These are phyloP conservation scores for Aurifilum marmelostoma DNA, from an alignment of 2,329 filamentous ascomycete genomes.

Conservation along the genomic window DNA sequence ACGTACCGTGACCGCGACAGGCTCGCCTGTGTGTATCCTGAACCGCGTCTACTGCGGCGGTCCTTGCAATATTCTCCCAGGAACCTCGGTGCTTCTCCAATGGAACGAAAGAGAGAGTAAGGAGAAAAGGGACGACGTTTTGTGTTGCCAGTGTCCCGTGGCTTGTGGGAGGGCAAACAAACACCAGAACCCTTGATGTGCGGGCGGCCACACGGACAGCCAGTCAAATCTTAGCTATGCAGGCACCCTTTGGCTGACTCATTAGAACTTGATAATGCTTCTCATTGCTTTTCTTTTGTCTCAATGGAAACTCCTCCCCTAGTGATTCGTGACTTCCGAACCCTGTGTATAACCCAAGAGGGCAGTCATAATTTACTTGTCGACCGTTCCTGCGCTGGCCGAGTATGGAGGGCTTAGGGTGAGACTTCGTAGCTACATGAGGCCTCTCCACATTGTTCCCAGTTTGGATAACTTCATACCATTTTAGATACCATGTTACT, in stretches of 20 bases:
- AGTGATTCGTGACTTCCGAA: neutral
- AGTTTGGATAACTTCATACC: too few relatives aligned
- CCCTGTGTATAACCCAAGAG: neutral
- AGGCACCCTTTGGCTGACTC: neutral
- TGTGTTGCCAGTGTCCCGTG: slow-evolving; percentile 2
- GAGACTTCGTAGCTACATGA: neutral
- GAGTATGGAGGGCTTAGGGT: neutral
- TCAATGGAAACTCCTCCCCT: neutral
- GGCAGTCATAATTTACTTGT: neutral
- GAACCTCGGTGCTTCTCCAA: slow-evolving; percentile 8
- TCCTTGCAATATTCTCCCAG: slow-evolving; percentile 1
- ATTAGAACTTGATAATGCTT: neutral
- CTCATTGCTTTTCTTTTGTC: neutral
- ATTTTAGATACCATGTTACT: too few relatives aligned
- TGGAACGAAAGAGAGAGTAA: neutral
- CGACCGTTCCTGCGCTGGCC: neutral
- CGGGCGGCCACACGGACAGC: neutral
- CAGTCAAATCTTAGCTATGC: neutral
- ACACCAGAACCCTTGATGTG: neutral
- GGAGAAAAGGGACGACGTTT: neutral
- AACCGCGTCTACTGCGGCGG: neutral
- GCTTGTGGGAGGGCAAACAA: slow-evolving; percentile 24
- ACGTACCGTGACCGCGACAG: neutral
- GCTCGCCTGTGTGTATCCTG: slow-evolving; percentile 13
- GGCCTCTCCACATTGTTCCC: neutral